Percentiles rank a stretch among this genome's conserved stretches.
phyloP scores from a whole-genome alignment of 768 basidiomycete genomes.

The Sutorius australiensis region DNA sequence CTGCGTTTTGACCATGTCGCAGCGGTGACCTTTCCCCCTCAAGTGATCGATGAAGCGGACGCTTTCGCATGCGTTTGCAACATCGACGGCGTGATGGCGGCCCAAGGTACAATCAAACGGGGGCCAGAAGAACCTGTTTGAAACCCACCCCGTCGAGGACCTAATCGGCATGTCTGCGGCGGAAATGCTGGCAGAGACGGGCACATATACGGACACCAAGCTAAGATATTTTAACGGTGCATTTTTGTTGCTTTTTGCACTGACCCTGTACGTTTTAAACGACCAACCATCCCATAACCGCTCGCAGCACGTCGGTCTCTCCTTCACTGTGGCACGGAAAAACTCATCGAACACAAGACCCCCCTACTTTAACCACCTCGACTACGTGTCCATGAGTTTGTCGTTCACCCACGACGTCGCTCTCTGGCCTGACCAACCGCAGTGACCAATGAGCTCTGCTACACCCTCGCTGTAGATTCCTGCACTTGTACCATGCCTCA shows the following conservation, averaged over 20 bases:
- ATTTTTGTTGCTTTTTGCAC: constrained; percentile 19
- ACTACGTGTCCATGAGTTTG: constrained; percentile 98
- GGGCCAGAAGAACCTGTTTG: constrained; percentile 47
- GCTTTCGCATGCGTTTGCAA: constrained; percentile 23
- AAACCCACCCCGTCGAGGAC: constrained; percentile 79
- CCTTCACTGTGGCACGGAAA: constrained; percentile 96
- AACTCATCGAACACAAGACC: constrained; percentile 98
- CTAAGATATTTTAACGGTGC: constrained; percentile 92
- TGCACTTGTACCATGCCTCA: too few species aligned
- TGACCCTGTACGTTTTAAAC: constrained; percentile 57
- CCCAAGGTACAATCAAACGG: constrained; percentile 27
- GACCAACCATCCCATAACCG: constrained; percentile 6
- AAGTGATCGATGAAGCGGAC: too few species aligned
- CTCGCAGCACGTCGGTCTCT: constrained; percentile 84
- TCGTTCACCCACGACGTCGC: constrained; percentile 1
- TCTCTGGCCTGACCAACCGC: constrained; percentile 3
- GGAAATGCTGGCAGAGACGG: constrained; percentile 77
- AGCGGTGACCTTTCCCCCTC: too few species aligned
- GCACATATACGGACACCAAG: constrained; percentile 66
- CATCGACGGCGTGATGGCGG: constrained; percentile 22
- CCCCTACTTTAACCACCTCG: constrained; percentile 97
- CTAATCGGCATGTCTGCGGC: constrained; percentile 73
- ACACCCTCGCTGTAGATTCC: constrained; percentile 87
- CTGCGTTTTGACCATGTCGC: too few species aligned
- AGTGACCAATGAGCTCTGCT: constrained; percentile 99